Evolutionary conservation across 2,329 filamentous ascomycete species (phyloP).

Genomic region (Paecilomyces sp.): DNA sequence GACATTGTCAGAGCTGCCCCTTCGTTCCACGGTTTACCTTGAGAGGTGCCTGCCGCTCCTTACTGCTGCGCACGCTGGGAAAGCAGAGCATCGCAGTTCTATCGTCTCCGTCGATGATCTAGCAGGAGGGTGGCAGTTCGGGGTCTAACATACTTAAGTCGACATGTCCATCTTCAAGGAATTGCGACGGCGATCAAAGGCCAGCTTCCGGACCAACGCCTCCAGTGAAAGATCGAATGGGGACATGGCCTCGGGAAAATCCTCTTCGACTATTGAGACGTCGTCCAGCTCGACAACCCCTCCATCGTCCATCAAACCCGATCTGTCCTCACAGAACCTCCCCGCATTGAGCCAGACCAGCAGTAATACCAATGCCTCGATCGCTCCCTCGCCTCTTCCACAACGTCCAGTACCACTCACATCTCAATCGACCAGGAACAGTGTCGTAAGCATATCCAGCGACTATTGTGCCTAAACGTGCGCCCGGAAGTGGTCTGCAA

Average conservation of each 20-base stretch:
- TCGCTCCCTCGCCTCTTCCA: slow-evolving; percentile 35
- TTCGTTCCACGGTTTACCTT: not conserved
- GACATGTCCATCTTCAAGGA: slow-evolving; percentile 62
- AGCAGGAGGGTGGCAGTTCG: not conserved
- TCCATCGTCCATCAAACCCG: slow-evolving; percentile 62
- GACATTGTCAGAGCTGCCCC: not conserved
- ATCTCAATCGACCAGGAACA: slow-evolving; percentile 34
- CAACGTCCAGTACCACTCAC: slow-evolving; percentile 40
- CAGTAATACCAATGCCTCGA: slow-evolving; percentile 27
- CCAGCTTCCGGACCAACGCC: slow-evolving; percentile 61
- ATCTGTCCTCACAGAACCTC: slow-evolving; percentile 59
- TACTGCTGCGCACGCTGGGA: not conserved
- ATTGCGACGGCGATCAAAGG: slow-evolving; percentile 67
- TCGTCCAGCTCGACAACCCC: slow-evolving; percentile 62
- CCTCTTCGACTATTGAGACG: slow-evolving; percentile 56
- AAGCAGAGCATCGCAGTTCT: not conserved
- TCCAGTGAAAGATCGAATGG: slow-evolving; percentile 44
- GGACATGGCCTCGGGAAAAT: slow-evolving; percentile 57
- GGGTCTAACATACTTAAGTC: not conserved
- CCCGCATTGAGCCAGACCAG: slow-evolving; percentile 45
- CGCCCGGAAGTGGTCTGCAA: not conserved
- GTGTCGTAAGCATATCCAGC: slow-evolving; percentile 18
- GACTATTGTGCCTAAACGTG: not conserved
- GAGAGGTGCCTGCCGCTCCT: slow-evolving; percentile 2
- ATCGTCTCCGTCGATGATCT: not conserved